A percentile compares a stretch with the other conserved stretches of the same genome.
These are phyloP conservation scores for Ceratobasidium sp. DNA, from an alignment of 1,284 basidiomycete species.

Conservation along the genomic window DNA sequence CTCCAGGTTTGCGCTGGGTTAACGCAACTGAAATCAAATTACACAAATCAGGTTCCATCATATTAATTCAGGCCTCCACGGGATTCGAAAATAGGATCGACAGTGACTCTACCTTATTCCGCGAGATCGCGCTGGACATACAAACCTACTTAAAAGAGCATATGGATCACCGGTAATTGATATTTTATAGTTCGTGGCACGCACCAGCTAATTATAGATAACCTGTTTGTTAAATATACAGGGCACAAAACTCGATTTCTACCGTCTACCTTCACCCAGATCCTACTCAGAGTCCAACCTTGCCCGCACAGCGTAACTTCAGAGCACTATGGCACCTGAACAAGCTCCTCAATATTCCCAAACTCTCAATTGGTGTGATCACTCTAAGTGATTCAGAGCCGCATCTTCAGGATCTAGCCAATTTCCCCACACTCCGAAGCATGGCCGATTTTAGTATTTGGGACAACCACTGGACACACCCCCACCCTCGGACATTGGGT, in stretches of 20 bases:
- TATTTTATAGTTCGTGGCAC: not conserved
- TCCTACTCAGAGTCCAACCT: not conserved
- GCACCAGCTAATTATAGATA: not conserved
- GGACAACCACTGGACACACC: not conserved
- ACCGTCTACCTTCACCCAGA: not conserved
- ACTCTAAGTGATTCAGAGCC: not conserved
- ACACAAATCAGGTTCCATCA: not conserved
- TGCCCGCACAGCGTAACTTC: constrained; percentile 3
- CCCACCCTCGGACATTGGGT: not conserved
- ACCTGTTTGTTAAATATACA: not conserved
- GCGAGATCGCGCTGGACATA: not conserved
- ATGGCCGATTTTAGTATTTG: not conserved
- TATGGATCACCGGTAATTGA: not conserved
- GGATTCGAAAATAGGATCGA: not conserved
- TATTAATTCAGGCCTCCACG: not conserved
- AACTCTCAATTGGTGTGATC: not conserved
- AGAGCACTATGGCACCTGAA: not conserved
- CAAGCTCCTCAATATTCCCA: not conserved
- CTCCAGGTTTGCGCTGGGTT: no score
- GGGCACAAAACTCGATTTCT: not conserved
- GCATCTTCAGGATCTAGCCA: not conserved
- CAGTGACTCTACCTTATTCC: not conserved
- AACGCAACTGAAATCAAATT: no score
- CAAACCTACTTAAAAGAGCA: not conserved
- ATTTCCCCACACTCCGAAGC: not conserved